Evolutionary conservation across 352 stramenopile species (phyloP), one percentile per base, ranked within the genome.

Genomic region (Phytophthora pini): DNA sequence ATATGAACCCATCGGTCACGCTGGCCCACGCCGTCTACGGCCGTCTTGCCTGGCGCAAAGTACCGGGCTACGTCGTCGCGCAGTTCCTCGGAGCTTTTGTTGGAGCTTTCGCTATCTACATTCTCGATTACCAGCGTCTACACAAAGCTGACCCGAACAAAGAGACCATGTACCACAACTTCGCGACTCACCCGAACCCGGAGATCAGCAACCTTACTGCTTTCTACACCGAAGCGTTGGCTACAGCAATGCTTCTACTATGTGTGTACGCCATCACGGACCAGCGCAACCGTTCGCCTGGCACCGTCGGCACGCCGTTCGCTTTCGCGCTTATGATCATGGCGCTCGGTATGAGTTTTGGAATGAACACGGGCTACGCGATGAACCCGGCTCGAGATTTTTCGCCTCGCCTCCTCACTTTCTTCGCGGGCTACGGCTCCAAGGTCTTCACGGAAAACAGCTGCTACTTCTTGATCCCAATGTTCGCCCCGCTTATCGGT

Each of bases 401-500:
- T 20, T 62, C 49, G 32, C 70, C 66, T 41, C 72, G 78, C 5
- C 17, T 77, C 1, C 77, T 88, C 46, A 88, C 77, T 11, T 76
- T 53, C 50, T 55, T 86, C 8, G 78, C 74, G 11, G 80, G 80
- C 47, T 89, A 80, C 74, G 80, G 80, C 13, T 69, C 68, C n/a
- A 72, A 83, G 43, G 80, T 89, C 34, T 89, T 83, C 40, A 87
- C 80, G 26, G 49, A 72, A 12, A 69, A 72, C 41, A 70, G 68
- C 27, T 65, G 71, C 72, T 89, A 89, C 76, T 88, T 89, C 53
- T 80, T 77, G 62, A 80, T 87, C 57, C 78, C 78, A n/a, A 71
- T 89, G 56, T 76, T 89, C 26, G 78, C 68, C 9, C 80, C 78
- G 12, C 50, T 76, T 10, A 55, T 87, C 10, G 80, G 80, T 13